Percentiles rank a stretch among this genome's conserved stretches.
phyloP scores from a whole-genome alignment of 2,329 filamentous ascomycete genomes.

The Xylogone sp. region DNA sequence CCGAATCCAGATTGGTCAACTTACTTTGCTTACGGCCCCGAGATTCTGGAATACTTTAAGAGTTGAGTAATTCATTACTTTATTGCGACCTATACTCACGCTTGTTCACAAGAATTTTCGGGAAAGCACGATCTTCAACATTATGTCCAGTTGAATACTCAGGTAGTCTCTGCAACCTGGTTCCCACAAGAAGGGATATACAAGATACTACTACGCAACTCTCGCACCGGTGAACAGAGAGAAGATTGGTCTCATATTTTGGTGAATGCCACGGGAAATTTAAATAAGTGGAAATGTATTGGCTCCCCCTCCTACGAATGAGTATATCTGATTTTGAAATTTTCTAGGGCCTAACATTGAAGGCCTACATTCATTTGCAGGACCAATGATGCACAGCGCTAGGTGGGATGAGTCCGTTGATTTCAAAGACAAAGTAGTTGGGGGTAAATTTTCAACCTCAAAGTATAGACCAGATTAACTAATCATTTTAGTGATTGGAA shows the following conservation, averaged over 20 bases:
- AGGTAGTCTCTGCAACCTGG: constrained; percentile 43
- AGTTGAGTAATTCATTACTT: constrained; percentile 17
- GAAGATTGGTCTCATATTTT: constrained; percentile 17
- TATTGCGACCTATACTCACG: neutral
- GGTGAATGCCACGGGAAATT: constrained; percentile 13
- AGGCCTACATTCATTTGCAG: constrained; percentile 40
- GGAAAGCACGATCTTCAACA: constrained; percentile 42
- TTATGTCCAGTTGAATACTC: constrained; percentile 46
- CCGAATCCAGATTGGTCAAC: constrained; percentile 54
- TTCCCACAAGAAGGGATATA: constrained; percentile 42
- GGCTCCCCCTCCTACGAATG: neutral
- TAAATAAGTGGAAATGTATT: constrained; percentile 28
- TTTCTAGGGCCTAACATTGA: constrained; percentile 37
- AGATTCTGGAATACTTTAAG: constrained; percentile 47
- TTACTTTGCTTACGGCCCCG: constrained; percentile 54
- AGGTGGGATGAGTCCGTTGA: constrained; percentile 37
- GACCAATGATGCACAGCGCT: constrained; percentile 40
- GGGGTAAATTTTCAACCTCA: neutral
- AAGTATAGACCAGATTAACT: neutral
- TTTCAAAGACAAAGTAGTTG: constrained; percentile 23
- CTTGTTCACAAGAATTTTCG: constrained; percentile 29
- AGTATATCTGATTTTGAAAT: neutral
- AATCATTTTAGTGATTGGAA: constrained; percentile 26
- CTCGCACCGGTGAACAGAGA: constrained; percentile 33
- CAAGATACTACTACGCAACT: constrained; percentile 40